A percentile compares a stretch with the other conserved stretches of the same genome.
phyloP scores from a whole-genome alignment of 2,329 filamentous ascomycete species.

The Colletotrichum sp. region DNA sequence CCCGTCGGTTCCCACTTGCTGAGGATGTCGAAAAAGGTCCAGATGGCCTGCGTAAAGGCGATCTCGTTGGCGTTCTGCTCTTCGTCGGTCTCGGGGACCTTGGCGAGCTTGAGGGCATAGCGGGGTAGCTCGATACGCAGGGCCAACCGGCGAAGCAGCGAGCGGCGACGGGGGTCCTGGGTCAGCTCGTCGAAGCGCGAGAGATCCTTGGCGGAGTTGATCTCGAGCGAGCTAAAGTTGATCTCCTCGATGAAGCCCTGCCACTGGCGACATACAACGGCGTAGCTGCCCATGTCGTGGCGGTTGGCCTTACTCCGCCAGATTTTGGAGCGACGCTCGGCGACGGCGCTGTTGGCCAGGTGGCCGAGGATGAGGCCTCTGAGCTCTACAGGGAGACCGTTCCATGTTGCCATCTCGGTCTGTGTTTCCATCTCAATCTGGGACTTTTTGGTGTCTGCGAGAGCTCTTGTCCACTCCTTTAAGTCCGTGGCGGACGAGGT shows the following conservation, averaged over 20 bases:
- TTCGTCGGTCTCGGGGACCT: conserved; percentile 25
- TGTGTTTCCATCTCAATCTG: neutral
- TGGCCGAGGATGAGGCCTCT: conserved; percentile 15
- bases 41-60: conserved; percentile 27
- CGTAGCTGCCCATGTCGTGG: conserved; percentile 25
- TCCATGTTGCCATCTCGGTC: conserved; percentile 22
- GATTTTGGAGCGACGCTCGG: neutral
- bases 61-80: conserved; percentile 30
- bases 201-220: conserved; percentile 23
- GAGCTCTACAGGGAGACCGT: conserved; percentile 22
- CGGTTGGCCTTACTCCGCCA: conserved; percentile 1
- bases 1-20: conserved; percentile 22
- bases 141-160: conserved; percentile 24
- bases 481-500: neutral
- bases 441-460: neutral
- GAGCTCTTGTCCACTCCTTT: neutral
- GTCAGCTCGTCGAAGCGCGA: conserved; percentile 25
- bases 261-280: conserved; percentile 31
- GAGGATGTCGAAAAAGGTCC: conserved; percentile 28
- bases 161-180: conserved; percentile 23
- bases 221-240: conserved; percentile 26
- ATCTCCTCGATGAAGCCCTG: conserved; percentile 28
- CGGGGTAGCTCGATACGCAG: conserved; percentile 26
- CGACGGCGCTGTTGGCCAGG: conserved; percentile 1
- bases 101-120: conserved; percentile 21